A percentile compares a stretch with the other conserved stretches of the same genome.
phyloP scores from a whole-genome alignment of 1,284 basidiomycete genomes.

The Paramarasmius palmivorus region DNA sequence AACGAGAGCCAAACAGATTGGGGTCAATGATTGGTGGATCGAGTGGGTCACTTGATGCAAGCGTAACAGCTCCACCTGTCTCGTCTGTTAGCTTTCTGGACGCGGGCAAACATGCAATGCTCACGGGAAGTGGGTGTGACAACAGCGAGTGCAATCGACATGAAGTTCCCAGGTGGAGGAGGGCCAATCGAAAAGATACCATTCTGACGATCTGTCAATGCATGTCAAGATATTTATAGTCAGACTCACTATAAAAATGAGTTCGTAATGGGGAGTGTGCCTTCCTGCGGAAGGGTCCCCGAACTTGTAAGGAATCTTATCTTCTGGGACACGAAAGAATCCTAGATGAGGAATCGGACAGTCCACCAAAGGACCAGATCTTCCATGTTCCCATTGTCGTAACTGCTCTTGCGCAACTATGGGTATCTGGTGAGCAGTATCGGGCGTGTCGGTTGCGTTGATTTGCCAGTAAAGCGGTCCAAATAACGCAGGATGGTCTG shows the following conservation, averaged over 20 bases:
- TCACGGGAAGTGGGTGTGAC: too few relatives aligned
- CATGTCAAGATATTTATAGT: too few relatives aligned
- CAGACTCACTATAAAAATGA: constrained; percentile 4
- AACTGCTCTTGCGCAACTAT: constrained; percentile 14
- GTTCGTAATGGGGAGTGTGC: constrained; percentile 29
- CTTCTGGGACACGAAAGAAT: constrained; percentile 28
- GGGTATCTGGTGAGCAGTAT: constrained; percentile 21
- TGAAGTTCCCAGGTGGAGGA: too few relatives aligned
- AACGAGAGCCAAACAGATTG: too few relatives aligned
- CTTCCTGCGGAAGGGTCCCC: constrained; percentile 38
- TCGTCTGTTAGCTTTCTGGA: too few relatives aligned
- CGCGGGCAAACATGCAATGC: too few relatives aligned
- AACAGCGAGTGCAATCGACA: too few relatives aligned
- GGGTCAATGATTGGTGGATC: too few relatives aligned
- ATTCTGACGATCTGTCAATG: too few relatives aligned
- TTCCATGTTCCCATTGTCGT: constrained; percentile 27
- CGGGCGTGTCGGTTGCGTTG: constrained; percentile 28
- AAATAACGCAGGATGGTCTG: constrained; percentile 35
- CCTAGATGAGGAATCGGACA: constrained; percentile 20
- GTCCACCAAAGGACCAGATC: constrained; percentile 25
- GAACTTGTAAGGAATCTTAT: constrained; percentile 25
- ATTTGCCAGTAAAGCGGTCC: constrained; percentile 29
- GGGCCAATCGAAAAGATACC: too few relatives aligned
- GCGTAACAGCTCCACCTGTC: too few relatives aligned
- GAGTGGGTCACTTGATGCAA: too few relatives aligned